phyloP scores from a whole-genome alignment of 495 filamentous ascomycete genomes.

The Penicillium coprophilum region DNA sequence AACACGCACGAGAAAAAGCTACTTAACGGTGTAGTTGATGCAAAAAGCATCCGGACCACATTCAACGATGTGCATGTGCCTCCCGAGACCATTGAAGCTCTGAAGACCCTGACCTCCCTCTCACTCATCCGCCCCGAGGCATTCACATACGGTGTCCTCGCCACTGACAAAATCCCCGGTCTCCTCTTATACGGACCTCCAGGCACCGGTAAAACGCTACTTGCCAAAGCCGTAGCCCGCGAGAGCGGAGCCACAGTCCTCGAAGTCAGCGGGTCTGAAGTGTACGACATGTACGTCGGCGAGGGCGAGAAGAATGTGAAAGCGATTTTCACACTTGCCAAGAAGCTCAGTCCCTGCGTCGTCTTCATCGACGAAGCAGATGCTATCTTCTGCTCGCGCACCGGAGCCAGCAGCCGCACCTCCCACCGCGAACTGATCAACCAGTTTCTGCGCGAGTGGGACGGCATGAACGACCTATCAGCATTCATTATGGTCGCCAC shows the following conservation, averaged over 20 bases:
- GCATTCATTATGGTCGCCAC: slow-evolving; percentile 99
- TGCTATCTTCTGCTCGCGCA: slow-evolving; percentile 78
- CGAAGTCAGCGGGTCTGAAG: slow-evolving; percentile 70
- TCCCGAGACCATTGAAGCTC: slow-evolving; percentile 76
- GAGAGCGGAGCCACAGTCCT: slow-evolving; percentile 86
- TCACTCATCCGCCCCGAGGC: slow-evolving; percentile 89
- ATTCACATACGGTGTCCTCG: slow-evolving; percentile 92
- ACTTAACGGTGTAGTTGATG: slow-evolving; percentile 75
- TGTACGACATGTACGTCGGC: slow-evolving; percentile 96
- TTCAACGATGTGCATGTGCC: slow-evolving; percentile 84
- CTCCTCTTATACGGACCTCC: slow-evolving; percentile 92
- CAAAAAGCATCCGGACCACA: slow-evolving; percentile 76
- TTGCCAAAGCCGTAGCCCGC: slow-evolving; percentile 94
- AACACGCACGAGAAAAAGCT: slow-evolving; percentile 80
- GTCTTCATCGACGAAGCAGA: slow-evolving; percentile 98
- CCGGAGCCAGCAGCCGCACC: slow-evolving; percentile 54
- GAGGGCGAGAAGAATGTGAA: slow-evolving; percentile 96
- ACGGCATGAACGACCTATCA: slow-evolving; percentile 80
- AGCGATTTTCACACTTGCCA: slow-evolving; percentile 86
- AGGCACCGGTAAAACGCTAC: slow-evolving; percentile 91
- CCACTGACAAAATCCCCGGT: slow-evolving; percentile 86
- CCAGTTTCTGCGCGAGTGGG: slow-evolving; percentile 97
- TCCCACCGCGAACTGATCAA: slow-evolving; percentile 91
- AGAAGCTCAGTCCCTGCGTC: slow-evolving; percentile 88
- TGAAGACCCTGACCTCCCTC: slow-evolving; percentile 86